Base-by-base conservation (phyloP, 2,329 filamentous ascomycete genomes). In the Monilinia fructicola region DNA sequence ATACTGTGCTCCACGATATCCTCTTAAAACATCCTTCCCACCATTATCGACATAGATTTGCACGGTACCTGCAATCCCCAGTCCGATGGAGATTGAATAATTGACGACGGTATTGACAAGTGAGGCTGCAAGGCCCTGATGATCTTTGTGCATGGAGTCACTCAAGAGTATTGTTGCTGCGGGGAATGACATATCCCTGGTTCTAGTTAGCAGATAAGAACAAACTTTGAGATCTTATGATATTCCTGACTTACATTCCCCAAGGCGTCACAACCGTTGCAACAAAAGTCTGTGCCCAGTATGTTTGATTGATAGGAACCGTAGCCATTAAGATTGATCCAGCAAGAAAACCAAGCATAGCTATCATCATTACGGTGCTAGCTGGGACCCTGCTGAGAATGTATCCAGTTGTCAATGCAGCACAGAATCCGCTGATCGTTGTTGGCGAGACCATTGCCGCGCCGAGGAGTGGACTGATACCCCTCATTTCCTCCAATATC, bases 261-360 rank as follows among this genome's bases (percentile, higher is more conserved):
- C 79, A 74, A 3, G 79, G 77, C 76, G 85, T 85, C 55, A 90
- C 72, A 3, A 89, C 31, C 5, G 85, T 79, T 3, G 80, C 80
- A 12, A 87, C 80, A 72, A 91, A 90, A 0, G 83, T 80, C 69
- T 88, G 84, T 23, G 79, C 79, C 88, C 88, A 91, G 77, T 90
- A 91, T 0, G 78, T 82, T 44, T 74, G 73, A 3, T 66, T 26
- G 5, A 73, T 64, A 1, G 73, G 73, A 10, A 58, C 58, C 0
- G 71, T 73, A 11, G 71, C 71, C 5, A 73, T 56, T 21, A 74
- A 63, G 4, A 73, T 68, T 16, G 73, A 76, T 6, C 81, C 81
- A 10, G 78, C 67, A 11, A 78, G 76, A 72, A 83, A 83, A 0
- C 78, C 77, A 28, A 67, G 31, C 69, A 75, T 69, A 23, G 73